A percentile compares a stretch with the other conserved stretches of the same genome.
phyloP scores from a whole-genome alignment of 306 rosid species.

The Lotus japonicus region DNA sequence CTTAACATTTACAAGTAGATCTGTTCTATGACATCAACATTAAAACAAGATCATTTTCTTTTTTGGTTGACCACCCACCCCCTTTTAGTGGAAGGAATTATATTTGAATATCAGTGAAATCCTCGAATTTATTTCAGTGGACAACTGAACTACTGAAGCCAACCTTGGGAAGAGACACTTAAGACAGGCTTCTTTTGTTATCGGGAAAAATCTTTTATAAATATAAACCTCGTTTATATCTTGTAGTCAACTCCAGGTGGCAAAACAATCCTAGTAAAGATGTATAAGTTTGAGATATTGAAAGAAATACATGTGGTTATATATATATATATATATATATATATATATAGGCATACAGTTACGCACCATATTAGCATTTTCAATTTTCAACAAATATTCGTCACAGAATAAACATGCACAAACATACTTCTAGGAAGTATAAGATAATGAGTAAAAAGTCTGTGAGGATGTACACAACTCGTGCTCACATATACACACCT shows the following conservation, averaged over 20 bases:
- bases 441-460: background rate
- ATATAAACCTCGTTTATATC: slow-evolving; percentile 2
- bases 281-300: background rate
- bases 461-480: background rate
- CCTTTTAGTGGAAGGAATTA: background rate
- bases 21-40: background rate
- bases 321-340: background rate
- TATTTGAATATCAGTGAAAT: slow-evolving; percentile 9
- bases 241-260: background rate
- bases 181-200: background rate
- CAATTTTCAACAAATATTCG: slow-evolving; percentile 62
- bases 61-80: background rate
- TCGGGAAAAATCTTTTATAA: background rate
- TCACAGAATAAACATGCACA: slow-evolving; percentile 39
- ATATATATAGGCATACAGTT: background rate
- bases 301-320: background rate
- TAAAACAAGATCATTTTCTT: background rate
- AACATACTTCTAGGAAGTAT: background rate
- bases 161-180: slow-evolving; percentile 1
- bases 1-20: background rate
- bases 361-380: slow-evolving; percentile 55
- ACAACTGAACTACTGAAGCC: slow-evolving; percentile 15
- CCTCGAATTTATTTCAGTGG: slow-evolving; percentile 1
- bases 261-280: slow-evolving; percentile 10
- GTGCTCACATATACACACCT: slow-evolving; percentile 41